Base-by-base conservation (phyloP, 1,284 basidiomycete genomes). In the Peniophora sp. region DNA sequence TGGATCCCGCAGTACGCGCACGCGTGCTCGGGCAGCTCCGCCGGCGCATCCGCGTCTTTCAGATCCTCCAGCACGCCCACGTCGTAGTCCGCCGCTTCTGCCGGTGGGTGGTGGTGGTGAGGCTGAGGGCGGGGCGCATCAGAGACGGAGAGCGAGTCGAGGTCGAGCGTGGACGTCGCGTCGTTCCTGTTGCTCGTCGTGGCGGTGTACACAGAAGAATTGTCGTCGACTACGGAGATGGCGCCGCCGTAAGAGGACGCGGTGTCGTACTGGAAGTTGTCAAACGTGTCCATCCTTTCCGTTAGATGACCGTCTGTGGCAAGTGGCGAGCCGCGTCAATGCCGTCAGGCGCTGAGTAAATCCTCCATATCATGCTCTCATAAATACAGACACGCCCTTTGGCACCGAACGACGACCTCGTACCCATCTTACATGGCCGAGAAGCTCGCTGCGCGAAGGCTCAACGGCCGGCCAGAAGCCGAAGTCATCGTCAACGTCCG, bases 1-100 rank as follows among this genome's bases (percentile, higher is more conserved):
- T 98, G 95, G 48, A 99, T 97, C n/a, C 96, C 96, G 62, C 96
- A 99, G 65, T 99, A 99, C 64, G 93, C 96, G 88, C 94, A 97
- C 10, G 94, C 94, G 68, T 97, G 93, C 35, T 84, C 81, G 1
- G 90, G 91, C 50, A 93, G 65, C 69, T 96, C 92, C 20, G 94
- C 76, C 35, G 83, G 81, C 27, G 83, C 75, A 57, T 93, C 92
- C 12, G 27, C 27, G 54, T 94, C 90, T 64, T 90, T 89, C 61
- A 93, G 67, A 64, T 95, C 90, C 59, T 95, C 92, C 49, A 93
- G 69, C 43, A 89, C 86, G 17, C 81, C 88, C 6, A 32, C 27
- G 64, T 95, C 92, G 57, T 92, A 87, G 60, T 92, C 90, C 50
- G 91, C 88, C 53, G 93, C 88, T 27, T 52, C 52, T 10, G 60